Evolutionary conservation across 106 monocot genomes (phyloP), one percentile per base, ranked within the genome.

Genomic region (Amphibolis antarctica): DNA sequence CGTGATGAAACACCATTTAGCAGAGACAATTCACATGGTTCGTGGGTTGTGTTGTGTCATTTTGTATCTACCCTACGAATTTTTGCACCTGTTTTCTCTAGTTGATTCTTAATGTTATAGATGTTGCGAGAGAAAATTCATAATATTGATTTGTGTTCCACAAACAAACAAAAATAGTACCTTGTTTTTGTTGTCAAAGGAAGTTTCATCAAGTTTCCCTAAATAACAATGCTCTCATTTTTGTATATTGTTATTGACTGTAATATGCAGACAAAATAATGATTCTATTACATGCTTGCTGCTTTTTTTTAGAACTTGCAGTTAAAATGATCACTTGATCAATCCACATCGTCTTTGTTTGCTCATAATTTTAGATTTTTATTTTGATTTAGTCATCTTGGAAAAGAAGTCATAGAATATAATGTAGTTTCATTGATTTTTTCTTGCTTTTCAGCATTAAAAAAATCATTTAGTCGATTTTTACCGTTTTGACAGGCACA

Each of bases 1-100:
- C 64, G 87, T 98, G 28, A 91, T 98, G 98, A 98, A 98, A 52
- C 98, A 98, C 71, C 87, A 98, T 63, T 60, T 98, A 42, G 98
- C 90, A 46, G 90, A 98, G 66, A 91, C 98, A 20, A 98, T 98
- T 62, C 80, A 79, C 45, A 78, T 74, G 98, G 98, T 98, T 42
- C 55, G 75, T 44, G 42, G 25, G 29, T 50, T 64, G 25, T 28
- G 22, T 64, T 60, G 15, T 60, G 59, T 55, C 14, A 21, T 28
- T 29, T 11, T 63, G 56, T 56, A 56, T 26, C 25, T 56, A 10
- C 13, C 28, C 27, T 26, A 56, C 28, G 56, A 12, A 13, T 65
- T 50, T 65, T 15, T 50, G 25, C 28, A 12, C 19, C 44, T 61
- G 11, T 26, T 10, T 64, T 65, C 7, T 22, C 57, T 27, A 4